Conservation (phyloP, 345 rosid species). For the Rhodamnia argentea region DNA sequence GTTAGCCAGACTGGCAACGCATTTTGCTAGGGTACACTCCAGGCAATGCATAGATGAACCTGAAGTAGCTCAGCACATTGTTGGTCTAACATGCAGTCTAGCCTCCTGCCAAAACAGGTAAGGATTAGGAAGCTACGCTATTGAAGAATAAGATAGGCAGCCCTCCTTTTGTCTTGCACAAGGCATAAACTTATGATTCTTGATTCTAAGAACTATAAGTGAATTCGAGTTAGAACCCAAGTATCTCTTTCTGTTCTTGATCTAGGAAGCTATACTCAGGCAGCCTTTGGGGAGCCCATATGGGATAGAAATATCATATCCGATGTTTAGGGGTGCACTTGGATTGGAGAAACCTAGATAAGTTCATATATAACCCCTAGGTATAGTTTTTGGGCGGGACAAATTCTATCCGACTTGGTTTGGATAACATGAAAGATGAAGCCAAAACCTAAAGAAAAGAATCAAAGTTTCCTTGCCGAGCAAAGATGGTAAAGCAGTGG, state of each 20-base stretch:
- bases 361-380: not conserved
- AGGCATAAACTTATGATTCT: not conserved
- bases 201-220: not conserved
- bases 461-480: not conserved
- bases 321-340: not conserved
- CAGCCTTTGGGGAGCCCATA: not conserved
- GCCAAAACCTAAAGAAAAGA: not conserved
- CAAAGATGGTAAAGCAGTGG: not conserved
- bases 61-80: constrained; percentile 85
- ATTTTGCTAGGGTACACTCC: constrained; percentile 58
- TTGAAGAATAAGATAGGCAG: not conserved
- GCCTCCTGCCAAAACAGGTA: constrained; percentile 90
- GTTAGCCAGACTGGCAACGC: constrained; percentile 67
- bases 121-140: not conserved
- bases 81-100: constrained; percentile 71
- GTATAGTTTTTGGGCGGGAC: not conserved
- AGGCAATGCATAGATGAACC: constrained; percentile 90
- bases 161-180: not conserved
- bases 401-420: not conserved
- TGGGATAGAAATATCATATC: not conserved
- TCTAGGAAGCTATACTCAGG: not conserved
- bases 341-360: not conserved
- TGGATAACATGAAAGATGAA: not conserved
- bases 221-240: not conserved
- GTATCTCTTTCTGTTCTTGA: not conserved